Evolutionary conservation across 352 stramenopile species (phyloP).

Genomic region (Pythium sp.): DNA sequence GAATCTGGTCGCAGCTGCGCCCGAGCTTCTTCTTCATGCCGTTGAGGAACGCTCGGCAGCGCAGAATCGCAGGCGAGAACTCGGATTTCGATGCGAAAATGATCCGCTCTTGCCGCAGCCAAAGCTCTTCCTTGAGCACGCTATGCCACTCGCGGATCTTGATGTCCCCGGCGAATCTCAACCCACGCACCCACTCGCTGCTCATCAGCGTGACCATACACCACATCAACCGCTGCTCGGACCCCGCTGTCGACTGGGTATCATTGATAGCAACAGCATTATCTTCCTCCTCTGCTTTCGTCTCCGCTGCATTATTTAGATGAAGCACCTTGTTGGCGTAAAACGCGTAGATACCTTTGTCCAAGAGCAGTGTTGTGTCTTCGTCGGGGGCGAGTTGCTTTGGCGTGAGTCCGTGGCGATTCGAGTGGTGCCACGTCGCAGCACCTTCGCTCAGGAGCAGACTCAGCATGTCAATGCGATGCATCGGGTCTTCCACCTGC

Average conservation of each 20-base stretch:
- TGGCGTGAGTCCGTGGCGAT: conserved; percentile 53
- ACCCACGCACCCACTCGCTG: conserved; percentile 37
- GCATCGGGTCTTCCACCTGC: conserved; percentile 47
- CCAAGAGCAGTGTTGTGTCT: conserved; percentile 29
- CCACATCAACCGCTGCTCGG: conserved; percentile 42
- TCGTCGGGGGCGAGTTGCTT: conserved; percentile 38
- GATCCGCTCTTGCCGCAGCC: conserved; percentile 51
- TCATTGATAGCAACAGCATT: background rate
- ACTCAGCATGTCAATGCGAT: conserved; percentile 40
- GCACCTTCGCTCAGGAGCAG: conserved; percentile 63
- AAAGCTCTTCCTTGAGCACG: conserved; percentile 51
- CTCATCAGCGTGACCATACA: conserved; percentile 53
- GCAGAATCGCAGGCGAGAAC: conserved; percentile 38
- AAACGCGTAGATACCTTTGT: conserved; percentile 51
- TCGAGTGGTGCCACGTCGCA: conserved; percentile 33
- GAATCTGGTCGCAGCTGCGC: conserved; percentile 22
- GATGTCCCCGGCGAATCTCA: conserved; percentile 35
- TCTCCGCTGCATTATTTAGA: background rate
- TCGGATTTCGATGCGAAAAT: conserved; percentile 42
- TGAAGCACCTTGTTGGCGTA: conserved; percentile 21
- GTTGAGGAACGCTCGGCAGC: conserved; percentile 58
- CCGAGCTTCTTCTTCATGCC: conserved; percentile 46
- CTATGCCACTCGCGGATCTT: conserved; percentile 51
- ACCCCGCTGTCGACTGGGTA: background rate
- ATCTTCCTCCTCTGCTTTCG: background rate